phyloP scores from a whole-genome alignment of 2,329 filamentous ascomycete genomes.

The Sclerotinia minor region DNA sequence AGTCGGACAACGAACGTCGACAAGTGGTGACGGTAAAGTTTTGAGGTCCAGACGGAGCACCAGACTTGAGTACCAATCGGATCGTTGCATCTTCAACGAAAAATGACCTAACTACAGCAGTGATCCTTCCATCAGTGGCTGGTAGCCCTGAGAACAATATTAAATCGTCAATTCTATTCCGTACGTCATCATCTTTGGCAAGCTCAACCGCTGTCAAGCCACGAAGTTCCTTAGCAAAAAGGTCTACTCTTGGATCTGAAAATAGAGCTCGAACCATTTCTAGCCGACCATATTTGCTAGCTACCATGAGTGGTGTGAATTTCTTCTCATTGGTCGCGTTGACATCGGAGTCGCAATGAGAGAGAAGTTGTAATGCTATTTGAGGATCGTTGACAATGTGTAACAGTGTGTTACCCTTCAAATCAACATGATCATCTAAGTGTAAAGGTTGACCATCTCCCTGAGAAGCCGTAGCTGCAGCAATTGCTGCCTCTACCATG shows the following conservation, averaged over 20 bases:
- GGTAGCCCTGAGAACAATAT: slow-evolving; percentile 75
- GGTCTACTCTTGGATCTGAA: slow-evolving; percentile 81
- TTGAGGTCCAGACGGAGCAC: slow-evolving; percentile 75
- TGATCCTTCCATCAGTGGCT: slow-evolving; percentile 76
- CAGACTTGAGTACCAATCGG: slow-evolving; percentile 90
- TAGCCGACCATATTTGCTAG: slow-evolving; percentile 94
- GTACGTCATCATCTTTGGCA: slow-evolving; percentile 95
- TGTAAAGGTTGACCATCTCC: slow-evolving; percentile 78
- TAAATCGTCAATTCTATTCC: slow-evolving; percentile 94
- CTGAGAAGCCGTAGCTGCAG: slow-evolving; percentile 72
- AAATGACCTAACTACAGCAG: slow-evolving; percentile 89
- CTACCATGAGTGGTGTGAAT: slow-evolving; percentile 96
- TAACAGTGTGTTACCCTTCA: slow-evolving; percentile 90
- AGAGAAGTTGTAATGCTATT: slow-evolving; percentile 72
- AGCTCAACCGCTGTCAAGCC: slow-evolving; percentile 93
- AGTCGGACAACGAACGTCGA: slow-evolving; percentile 81
- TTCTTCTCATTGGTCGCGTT: slow-evolving; percentile 94
- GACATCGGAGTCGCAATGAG: slow-evolving; percentile 88
- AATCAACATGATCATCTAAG: slow-evolving; percentile 88
- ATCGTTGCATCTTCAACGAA: slow-evolving; percentile 97
- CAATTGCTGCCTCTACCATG: slow-evolving; percentile 84
- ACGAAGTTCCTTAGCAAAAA: slow-evolving; percentile 78
- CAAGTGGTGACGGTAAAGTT: slow-evolving; percentile 95
- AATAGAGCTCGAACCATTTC: slow-evolving; percentile 91
- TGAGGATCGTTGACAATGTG: slow-evolving; percentile 89